phyloP scores from a whole-genome alignment of 2,329 filamentous ascomycete species.

The Phaeomoniella chlamydospora region DNA sequence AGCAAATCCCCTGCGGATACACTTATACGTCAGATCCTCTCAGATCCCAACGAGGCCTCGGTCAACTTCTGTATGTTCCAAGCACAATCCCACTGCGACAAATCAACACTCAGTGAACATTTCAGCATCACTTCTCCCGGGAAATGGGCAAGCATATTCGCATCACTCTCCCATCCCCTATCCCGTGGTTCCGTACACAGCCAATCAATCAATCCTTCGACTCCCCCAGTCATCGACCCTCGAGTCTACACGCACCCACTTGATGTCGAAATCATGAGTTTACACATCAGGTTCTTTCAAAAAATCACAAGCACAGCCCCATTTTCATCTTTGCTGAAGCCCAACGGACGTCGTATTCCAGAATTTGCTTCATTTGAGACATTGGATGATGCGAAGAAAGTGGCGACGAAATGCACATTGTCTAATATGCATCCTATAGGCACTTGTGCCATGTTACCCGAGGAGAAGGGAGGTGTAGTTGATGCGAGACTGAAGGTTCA shows the following conservation, averaged over 20 bases:
- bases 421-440: not conserved
- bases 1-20: too few relatives aligned
- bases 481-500: conserved; percentile 15
- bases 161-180: not conserved
- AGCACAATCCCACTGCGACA: not conserved
- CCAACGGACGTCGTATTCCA: not conserved
- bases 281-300: not conserved
- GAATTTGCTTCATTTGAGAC: not conserved
- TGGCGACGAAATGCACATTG: not conserved
- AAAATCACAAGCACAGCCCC: not conserved
- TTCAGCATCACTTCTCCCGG: not conserved
- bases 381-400: not conserved
- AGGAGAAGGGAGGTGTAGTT: conserved; percentile 12
- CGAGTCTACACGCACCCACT: conserved; percentile 1
- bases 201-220: conserved; percentile 4
- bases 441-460: conserved; percentile 14
- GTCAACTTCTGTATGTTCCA: not conserved
- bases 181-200: conserved; percentile 6
- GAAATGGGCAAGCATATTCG: not conserved
- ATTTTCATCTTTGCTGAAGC: not conserved
- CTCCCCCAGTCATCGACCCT: conserved; percentile 5
- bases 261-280: not conserved
- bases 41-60: not conserved
- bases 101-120: not conserved
- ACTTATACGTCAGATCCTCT: not conserved